phyloP scores from a whole-genome alignment of 192 early-diverging fungal genomes.

The Entomortierella parvispora region DNA sequence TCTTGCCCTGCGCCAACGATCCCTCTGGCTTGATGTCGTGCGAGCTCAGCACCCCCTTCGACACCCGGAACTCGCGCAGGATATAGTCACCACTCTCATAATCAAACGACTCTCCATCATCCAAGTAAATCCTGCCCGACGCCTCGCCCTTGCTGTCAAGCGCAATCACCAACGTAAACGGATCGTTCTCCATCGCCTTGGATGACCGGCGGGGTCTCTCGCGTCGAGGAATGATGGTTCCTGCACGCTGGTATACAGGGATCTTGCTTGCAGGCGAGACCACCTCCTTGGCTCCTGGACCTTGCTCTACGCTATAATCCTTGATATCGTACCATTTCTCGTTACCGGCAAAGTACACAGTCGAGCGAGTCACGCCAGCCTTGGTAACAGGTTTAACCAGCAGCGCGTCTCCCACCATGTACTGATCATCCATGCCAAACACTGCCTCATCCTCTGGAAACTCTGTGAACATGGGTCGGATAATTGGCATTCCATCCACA shows the following conservation, averaged over 20 bases:
- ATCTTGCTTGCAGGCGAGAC: conserved; percentile 78
- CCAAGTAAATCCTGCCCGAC: conserved; percentile 83
- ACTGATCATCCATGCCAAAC: conserved; percentile 89
- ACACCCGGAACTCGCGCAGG: conserved; percentile 61
- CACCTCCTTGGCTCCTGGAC: conserved; percentile 55
- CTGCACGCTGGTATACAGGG: conserved; percentile 90
- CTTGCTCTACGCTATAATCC: conserved; percentile 66
- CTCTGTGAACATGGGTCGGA: conserved; percentile 89
- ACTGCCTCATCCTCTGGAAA: conserved; percentile 83
- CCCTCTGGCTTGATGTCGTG: conserved; percentile 16
- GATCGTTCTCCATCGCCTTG: conserved; percentile 82
- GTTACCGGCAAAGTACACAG: conserved; percentile 77
- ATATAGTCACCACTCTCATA: conserved; percentile 78
- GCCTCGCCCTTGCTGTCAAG: conserved; percentile 75
- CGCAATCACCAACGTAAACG: conserved; percentile 90
- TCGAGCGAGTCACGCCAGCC: conserved; percentile 66
- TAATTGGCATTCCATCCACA: conserved; percentile 81
- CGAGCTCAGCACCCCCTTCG: conserved; percentile 55
- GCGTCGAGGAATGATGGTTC: conserved; percentile 86
- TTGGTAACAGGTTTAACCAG: conserved; percentile 75
- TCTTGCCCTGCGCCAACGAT: neutral
- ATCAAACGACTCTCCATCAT: conserved; percentile 89
- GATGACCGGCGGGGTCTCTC: conserved; percentile 89
- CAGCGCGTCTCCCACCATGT: conserved; percentile 88
- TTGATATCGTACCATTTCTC: conserved; percentile 71